Percentiles rank a stretch among this genome's conserved stretches.
phyloP scores from a whole-genome alignment of 768 basidiomycete genomes.

The Clitopilus hobsonii region DNA sequence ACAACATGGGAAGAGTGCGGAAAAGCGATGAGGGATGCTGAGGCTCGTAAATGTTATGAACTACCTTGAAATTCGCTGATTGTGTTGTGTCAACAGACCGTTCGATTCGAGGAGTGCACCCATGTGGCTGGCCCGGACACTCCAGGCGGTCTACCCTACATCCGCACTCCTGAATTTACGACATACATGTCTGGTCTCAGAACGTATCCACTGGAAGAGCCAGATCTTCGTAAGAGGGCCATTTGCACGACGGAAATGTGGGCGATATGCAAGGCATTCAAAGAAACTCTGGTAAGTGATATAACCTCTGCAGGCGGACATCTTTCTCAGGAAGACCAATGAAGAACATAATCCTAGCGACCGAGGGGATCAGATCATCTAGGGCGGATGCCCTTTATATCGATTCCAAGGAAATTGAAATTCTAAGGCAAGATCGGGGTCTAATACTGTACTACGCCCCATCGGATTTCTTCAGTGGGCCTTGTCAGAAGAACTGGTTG shows the following conservation, averaged over 20 bases:
- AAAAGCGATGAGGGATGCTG: background rate
- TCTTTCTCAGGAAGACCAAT: too few species aligned
- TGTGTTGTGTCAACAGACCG: background rate
- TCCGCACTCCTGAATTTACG: background rate
- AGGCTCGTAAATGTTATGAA: background rate
- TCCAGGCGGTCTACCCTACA: background rate
- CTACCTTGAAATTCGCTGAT: too few species aligned
- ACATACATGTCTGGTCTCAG: background rate
- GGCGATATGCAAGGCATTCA: background rate
- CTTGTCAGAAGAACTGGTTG: background rate
- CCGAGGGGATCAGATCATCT: background rate
- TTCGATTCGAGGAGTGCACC: background rate
- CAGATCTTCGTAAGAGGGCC: background rate
- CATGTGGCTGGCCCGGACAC: background rate
- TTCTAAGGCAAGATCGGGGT: background rate
- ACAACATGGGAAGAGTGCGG: background rate
- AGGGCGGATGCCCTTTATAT: background rate
- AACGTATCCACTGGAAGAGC: background rate
- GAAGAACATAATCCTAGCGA: too few species aligned
- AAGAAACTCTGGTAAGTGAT: background rate
- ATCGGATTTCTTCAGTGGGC: background rate
- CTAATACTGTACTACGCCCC: background rate
- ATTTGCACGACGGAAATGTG: background rate
- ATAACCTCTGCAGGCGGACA: too few species aligned
- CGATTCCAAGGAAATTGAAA: background rate